Evolutionary conservation across 129 eudicot species (phyloP).

Genomic region (sunflower (Helianthus annuus)): DNA sequence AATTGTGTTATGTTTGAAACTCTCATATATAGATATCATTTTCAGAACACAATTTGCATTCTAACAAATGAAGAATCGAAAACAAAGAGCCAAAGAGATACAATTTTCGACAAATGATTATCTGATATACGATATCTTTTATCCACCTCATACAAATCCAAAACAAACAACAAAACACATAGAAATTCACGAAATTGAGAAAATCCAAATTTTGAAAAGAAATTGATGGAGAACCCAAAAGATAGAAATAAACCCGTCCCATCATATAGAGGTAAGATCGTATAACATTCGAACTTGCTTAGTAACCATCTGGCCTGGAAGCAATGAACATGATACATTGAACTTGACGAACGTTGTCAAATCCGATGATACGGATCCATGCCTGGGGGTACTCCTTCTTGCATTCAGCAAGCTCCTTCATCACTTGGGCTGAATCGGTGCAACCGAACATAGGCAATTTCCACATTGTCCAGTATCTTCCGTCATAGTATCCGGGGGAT

Average conservation of each 20-base stretch:
- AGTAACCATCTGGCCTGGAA: slow-evolving; percentile 43
- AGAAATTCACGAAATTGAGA: neutral
- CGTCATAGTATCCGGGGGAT: slow-evolving; percentile 76
- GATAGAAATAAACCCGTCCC: slow-evolving; percentile 30
- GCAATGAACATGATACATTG: slow-evolving; percentile 83
- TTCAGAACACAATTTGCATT: neutral
- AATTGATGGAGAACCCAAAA: slow-evolving; percentile 28
- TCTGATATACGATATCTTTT: slow-evolving; percentile 30
- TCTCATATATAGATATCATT: too few species aligned
- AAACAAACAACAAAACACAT: slow-evolving; percentile 23
- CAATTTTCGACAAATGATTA: slow-evolving; percentile 16
- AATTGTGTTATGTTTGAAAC: too few species aligned
- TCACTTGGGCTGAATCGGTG: slow-evolving; percentile 61
- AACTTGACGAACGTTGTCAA: slow-evolving; percentile 77
- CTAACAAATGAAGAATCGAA: neutral
- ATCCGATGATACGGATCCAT: slow-evolving; percentile 65
- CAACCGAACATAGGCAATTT: slow-evolving; percentile 86
- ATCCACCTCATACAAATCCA: slow-evolving; percentile 35
- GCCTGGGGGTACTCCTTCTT: slow-evolving; percentile 55
- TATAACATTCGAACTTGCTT: slow-evolving; percentile 9
- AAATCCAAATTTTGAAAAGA: slow-evolving; percentile 10
- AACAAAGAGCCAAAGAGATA: neutral
- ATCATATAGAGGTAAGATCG: slow-evolving; percentile 22
- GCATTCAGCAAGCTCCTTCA: slow-evolving; percentile 47
- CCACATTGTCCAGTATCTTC: slow-evolving; percentile 94